Conservation (phyloP, 2,329 filamentous ascomycete species). For the Bimuria novae-zelandiae region DNA sequence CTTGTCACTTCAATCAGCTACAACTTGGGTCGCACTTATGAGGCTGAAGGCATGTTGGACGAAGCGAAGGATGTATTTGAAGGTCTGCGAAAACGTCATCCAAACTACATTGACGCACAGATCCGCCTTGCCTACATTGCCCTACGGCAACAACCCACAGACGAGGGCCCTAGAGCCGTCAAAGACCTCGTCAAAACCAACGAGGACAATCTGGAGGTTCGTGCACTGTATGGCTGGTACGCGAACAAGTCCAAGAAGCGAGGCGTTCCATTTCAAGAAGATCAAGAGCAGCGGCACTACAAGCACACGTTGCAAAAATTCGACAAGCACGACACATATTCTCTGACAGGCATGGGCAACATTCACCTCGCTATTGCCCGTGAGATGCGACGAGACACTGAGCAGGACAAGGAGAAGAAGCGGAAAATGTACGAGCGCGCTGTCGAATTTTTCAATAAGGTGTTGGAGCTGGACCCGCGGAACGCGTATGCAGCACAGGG, state of each 20-base stretch:
- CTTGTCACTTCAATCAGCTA: slow-evolving; percentile 95
- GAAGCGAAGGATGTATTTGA: slow-evolving; percentile 90
- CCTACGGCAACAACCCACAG: slow-evolving; percentile 76
- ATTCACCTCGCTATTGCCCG: slow-evolving; percentile 84
- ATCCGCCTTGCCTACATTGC: slow-evolving; percentile 90
- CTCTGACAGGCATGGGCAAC: slow-evolving; percentile 95
- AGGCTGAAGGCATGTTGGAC: slow-evolving; percentile 78
- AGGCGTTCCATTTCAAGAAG: slow-evolving; percentile 79
- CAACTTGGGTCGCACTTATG: slow-evolving; percentile 92
- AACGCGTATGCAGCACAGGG: slow-evolving; percentile 97
- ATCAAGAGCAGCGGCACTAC: slow-evolving; percentile 90
- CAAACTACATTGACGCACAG: slow-evolving; percentile 89
- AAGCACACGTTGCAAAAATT: slow-evolving; percentile 88
- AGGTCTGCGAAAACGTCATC: slow-evolving; percentile 79
- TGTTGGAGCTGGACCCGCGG: slow-evolving; percentile 87
- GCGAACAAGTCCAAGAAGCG: slow-evolving; percentile 86
- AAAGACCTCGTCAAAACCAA: slow-evolving; percentile 84
- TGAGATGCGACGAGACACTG: slow-evolving; percentile 91
- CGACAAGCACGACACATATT: slow-evolving; percentile 98
- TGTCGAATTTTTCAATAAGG: slow-evolving; percentile 98
- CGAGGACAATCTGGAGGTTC: slow-evolving; percentile 84
- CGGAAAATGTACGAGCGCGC: slow-evolving; percentile 86
- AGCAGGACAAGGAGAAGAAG: slow-evolving; percentile 88
- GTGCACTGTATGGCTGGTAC: slow-evolving; percentile 94
- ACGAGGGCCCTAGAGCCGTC: slow-evolving; percentile 85